phyloP scores from a whole-genome alignment of 2,329 filamentous ascomycete genomes.

The Microascus cirrosus region DNA sequence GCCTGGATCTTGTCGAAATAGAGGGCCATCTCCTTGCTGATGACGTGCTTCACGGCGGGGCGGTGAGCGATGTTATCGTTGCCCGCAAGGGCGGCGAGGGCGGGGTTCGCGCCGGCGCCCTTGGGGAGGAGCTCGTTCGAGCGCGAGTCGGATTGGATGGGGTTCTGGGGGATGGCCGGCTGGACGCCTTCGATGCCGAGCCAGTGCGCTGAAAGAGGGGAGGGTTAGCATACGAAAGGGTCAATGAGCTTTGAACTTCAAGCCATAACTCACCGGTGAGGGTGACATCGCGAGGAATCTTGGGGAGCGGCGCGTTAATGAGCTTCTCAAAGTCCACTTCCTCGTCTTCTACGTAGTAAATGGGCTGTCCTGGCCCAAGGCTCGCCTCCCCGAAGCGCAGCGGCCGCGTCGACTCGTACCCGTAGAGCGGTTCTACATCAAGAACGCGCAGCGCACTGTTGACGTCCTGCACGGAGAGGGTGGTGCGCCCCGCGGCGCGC shows the following conservation, averaged over 20 bases:
- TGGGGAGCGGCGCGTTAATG: slow-evolving; percentile 90
- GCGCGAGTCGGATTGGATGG: slow-evolving; percentile 72
- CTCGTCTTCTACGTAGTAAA: slow-evolving; percentile 97
- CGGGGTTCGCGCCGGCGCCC: slow-evolving; percentile 76
- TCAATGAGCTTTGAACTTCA: no score
- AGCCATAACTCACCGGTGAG: slow-evolving; percentile 84
- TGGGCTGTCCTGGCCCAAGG: slow-evolving; percentile 80
- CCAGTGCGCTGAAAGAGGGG: slow-evolving; percentile 51
- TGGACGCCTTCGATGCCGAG: slow-evolving; percentile 95
- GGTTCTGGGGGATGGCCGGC: slow-evolving; percentile 92
- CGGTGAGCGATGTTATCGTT: slow-evolving; percentile 77
- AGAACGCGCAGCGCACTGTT: slow-evolving; percentile 75
- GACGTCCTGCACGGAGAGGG: slow-evolving; percentile 80
- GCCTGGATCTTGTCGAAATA: slow-evolving; percentile 94
- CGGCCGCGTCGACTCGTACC: slow-evolving; percentile 85
- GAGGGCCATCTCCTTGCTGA: slow-evolving; percentile 90
- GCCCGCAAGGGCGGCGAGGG: slow-evolving; percentile 67
- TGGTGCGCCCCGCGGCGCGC: slow-evolving; percentile 79
- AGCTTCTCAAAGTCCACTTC: slow-evolving; percentile 98
- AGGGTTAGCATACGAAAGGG: neutral
- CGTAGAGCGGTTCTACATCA: slow-evolving; percentile 90
- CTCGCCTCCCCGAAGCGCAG: slow-evolving; percentile 89
- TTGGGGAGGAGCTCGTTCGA: slow-evolving; percentile 82
- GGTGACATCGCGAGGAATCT: slow-evolving; percentile 83
- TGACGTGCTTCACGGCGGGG: slow-evolving; percentile 87